Evolutionary conservation across 345 rosid genomes (phyloP).

Genomic region (Eutrema yunnanense): DNA sequence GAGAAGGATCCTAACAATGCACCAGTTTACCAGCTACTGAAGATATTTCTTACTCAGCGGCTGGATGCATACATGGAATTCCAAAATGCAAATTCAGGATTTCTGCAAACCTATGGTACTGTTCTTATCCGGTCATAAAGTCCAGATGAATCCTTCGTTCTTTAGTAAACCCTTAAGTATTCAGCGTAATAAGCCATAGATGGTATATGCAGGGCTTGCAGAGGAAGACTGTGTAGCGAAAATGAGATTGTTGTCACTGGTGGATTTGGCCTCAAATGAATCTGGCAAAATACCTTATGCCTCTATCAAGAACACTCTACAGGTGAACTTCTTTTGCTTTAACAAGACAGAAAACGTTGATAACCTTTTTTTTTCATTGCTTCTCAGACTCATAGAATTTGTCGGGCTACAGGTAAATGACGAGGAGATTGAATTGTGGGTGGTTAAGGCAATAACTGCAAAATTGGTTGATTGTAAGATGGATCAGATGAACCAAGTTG

Average conservation of each 20-base stretch:
- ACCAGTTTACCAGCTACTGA: conserved; percentile 68
- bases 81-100: conserved; percentile 61
- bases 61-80: conserved; percentile 78
- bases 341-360: background rate
- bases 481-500: conserved; percentile 88
- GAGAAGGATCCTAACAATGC: conserved; percentile 74
- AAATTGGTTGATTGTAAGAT: conserved; percentile 78
- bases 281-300: conserved; percentile 69
- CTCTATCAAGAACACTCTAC: conserved; percentile 59
- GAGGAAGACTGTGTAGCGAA: conserved; percentile 84
- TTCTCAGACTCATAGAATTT: background rate
- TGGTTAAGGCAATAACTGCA: conserved; percentile 79
- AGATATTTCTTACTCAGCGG: conserved; percentile 72
- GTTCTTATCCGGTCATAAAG: background rate
- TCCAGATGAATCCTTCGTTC: background rate
- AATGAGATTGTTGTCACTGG: conserved; percentile 82
- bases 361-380: background rate
- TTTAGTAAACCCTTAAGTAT: background rate
- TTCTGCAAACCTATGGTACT: conserved; percentile 64
- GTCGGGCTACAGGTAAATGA: conserved; percentile 47
- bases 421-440: conserved; percentile 84
- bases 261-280: conserved; percentile 65
- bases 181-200: background rate
- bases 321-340: conserved; percentile 35
- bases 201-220: conserved; percentile 49